Conservation (phyloP, 495 filamentous ascomycete species). For the Neohortaea acidophila region DNA sequence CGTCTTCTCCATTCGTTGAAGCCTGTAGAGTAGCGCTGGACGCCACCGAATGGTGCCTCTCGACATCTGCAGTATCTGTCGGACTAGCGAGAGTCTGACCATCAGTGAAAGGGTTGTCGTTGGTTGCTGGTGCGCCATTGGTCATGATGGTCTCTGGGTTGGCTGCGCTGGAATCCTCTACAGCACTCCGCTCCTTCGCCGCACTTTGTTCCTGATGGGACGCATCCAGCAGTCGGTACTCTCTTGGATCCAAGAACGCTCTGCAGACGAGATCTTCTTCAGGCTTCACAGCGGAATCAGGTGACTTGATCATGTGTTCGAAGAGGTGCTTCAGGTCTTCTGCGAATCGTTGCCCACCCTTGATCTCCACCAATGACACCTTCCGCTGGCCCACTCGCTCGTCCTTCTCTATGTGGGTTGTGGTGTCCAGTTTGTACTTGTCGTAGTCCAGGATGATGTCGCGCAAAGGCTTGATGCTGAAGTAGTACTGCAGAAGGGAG, state of each 20-base stretch:
- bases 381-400: constrained; percentile 52
- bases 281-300: constrained; percentile 42
- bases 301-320: constrained; percentile 46
- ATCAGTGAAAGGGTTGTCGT: constrained; percentile 4
- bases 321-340: constrained; percentile 61
- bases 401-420: constrained; percentile 39
- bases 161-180: neutral
- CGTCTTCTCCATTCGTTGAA: constrained; percentile 2
- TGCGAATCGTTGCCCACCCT: constrained; percentile 43
- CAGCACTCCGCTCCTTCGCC: neutral
- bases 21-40: constrained; percentile 11
- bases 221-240: constrained; percentile 5
- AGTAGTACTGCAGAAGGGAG: constrained; percentile 90
- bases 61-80: neutral
- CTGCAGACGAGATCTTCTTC: constrained; percentile 40
- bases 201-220: neutral
- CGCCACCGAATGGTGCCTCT: constrained; percentile 4
- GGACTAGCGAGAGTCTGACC: neutral
- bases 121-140: constrained; percentile 2
- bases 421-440: constrained; percentile 46
- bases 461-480: constrained; percentile 68
- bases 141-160: neutral
- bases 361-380: constrained; percentile 45
- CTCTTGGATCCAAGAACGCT: constrained; percentile 10
- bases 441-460: constrained; percentile 66